Evolutionary conservation across 1,284 basidiomycete genomes (phyloP), one percentile per base, ranked within the genome.

Genomic region (Lignosus rhinocerotis): DNA sequence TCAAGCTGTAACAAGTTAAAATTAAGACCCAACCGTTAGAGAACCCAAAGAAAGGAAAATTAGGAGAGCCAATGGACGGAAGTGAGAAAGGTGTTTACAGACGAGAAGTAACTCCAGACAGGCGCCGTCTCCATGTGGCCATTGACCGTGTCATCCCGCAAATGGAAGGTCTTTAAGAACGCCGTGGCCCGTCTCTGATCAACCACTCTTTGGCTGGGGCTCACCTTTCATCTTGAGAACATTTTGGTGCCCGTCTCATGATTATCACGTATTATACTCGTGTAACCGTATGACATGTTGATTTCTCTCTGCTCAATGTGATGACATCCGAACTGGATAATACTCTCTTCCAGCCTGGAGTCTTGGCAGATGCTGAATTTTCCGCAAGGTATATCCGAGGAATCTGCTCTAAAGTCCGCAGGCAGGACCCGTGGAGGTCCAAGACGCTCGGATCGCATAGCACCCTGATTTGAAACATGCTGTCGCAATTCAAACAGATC

Each of bases 161-260:
- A 38, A 16, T 38, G 59, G 62, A 52, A 64, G 54, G 59, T 44
- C 30, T 59, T 4, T 41, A 61, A 57, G 62, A 60, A 60, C 43
- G 46, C 30, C 30, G n/a, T n/a, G n/a, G n/a, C n/a, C n/a, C n/a
- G 31, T n/a, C 31, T 7, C 25, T 4, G 25, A 25, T 25, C 25
- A 25, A 25, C 25, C 25, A 25, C 25, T 25, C 25, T 25, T 25
- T 2, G 25, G 25, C 25, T 25, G 25, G 2, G 2, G 25, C 25
- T 25, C 25, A 47, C 46, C 46, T 21, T 45, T 25, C 25, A 25
- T 25, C 25, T 2, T 25, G 25, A 4, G 4, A 25, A 25, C 25
- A 25, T 25, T 25, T 25, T 25, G 25, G 25, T 25, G 25, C 25
- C 2, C 25, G 25, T 25, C 25, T 25, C 25, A 25, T 25, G 2